Evolutionary conservation across 2,329 filamentous ascomycete genomes (phyloP).

Genomic region (Aspergillus pseudoviridinutans): DNA sequence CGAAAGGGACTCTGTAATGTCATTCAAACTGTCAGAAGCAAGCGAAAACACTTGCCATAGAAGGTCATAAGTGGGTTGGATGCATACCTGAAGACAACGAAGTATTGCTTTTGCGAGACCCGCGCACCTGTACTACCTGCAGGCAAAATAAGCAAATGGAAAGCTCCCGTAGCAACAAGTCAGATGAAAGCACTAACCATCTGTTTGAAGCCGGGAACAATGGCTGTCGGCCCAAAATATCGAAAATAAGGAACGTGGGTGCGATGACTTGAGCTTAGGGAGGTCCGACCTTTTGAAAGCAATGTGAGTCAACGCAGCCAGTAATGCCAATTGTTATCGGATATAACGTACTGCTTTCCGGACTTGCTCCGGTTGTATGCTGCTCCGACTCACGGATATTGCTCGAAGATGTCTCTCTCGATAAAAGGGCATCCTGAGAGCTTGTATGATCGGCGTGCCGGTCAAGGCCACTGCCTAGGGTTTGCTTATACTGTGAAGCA

Average conservation of each 20-base stretch:
- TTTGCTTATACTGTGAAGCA: constrained; percentile 8
- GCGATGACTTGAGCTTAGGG: constrained; percentile 32
- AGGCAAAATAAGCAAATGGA: constrained; percentile 48
- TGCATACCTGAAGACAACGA: constrained; percentile 37
- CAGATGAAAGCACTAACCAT: constrained; percentile 58
- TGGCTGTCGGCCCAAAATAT: constrained; percentile 87
- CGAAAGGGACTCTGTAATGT: constrained; percentile 30
- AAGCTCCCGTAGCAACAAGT: neutral
- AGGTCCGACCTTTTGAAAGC: constrained; percentile 29
- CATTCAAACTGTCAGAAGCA: neutral
- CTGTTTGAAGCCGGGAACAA: constrained; percentile 87
- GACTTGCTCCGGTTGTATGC: constrained; percentile 26
- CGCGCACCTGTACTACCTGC: constrained; percentile 53
- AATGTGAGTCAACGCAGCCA: constrained; percentile 5
- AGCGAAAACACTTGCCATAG: neutral
- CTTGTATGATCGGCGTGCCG: constrained; percentile 15
- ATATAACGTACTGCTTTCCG: constrained; percentile 33
- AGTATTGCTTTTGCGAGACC: constrained; percentile 42
- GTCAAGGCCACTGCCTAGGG: constrained; percentile 6
- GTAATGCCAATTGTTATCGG: neutral
- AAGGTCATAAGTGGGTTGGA: neutral
- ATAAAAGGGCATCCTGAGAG: constrained; percentile 9
- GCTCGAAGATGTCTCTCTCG: constrained; percentile 15
- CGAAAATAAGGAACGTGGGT: constrained; percentile 75
- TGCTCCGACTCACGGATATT: constrained; percentile 23